A percentile compares a stretch with the other conserved stretches of the same genome.
These are phyloP conservation scores for Melaleuca quinquenervia DNA, from an alignment of 345 rosid genomes.

Conservation along the genomic window DNA sequence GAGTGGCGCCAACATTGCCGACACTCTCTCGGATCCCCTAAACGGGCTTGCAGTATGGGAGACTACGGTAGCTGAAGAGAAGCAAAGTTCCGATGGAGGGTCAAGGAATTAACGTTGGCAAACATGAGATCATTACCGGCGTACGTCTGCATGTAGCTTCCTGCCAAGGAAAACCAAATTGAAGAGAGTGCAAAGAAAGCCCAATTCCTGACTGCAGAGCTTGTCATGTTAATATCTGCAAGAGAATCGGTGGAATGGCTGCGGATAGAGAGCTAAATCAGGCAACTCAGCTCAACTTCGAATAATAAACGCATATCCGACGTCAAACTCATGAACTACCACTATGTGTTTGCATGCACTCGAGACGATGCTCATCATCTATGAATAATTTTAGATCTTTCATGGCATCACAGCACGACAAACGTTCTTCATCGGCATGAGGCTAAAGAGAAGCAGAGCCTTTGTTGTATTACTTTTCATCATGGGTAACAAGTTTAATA, in stretches of 20 bases:
- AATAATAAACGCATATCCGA: neutral
- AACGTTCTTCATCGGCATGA: too few species aligned
- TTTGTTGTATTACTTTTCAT: neutral
- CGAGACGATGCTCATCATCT: neutral
- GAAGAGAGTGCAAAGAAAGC: conserved; percentile 27
- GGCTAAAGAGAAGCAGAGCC: neutral
- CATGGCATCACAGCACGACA: neutral
- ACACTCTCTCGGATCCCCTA: neutral
- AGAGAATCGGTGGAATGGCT: neutral
- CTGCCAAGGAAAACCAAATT: conserved; percentile 74
- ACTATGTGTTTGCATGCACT: neutral
- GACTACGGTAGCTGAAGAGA: conserved; percentile 73
- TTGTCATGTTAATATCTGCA: neutral
- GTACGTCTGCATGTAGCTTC: conserved; percentile 86
- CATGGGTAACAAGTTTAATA: too few species aligned
- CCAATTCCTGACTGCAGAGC: conserved; percentile 2
- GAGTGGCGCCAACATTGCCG: neutral
- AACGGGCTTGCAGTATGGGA: conserved; percentile 17
- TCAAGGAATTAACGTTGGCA: conserved; percentile 79
- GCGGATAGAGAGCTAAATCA: neutral
- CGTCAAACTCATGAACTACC: neutral
- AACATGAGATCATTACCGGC: conserved; percentile 30
- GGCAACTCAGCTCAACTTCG: neutral
- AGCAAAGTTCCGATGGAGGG: conserved; percentile 93
- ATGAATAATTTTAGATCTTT: neutral